Evolutionary conservation across 2,329 filamentous ascomycete genomes (phyloP).

Genomic region (Colletotrichum scovillei): DNA sequence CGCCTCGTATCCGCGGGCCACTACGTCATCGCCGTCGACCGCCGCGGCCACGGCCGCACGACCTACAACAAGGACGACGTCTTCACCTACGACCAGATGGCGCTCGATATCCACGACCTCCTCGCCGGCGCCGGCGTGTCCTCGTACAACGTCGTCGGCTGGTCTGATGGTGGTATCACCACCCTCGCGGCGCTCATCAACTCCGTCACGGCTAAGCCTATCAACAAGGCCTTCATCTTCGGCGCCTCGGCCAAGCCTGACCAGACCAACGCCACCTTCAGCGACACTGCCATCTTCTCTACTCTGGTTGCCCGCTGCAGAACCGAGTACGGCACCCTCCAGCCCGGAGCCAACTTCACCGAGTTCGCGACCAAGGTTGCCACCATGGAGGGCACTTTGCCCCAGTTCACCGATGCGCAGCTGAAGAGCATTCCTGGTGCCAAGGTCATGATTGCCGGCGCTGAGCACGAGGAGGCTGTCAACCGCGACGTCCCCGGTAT

Average conservation of each 20-base stretch:
- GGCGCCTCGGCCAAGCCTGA: slow-evolving; percentile 45
- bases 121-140: slow-evolving; percentile 44
- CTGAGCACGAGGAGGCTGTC: slow-evolving; percentile 52
- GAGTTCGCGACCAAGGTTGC: slow-evolving; percentile 49
- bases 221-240: slow-evolving; percentile 54
- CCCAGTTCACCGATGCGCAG: slow-evolving; percentile 45
- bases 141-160: slow-evolving; percentile 50
- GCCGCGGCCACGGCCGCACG: slow-evolving; percentile 54
- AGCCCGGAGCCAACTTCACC: slow-evolving; percentile 49
- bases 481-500: slow-evolving; percentile 48
- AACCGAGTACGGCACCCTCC: slow-evolving; percentile 48
- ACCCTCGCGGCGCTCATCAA: slow-evolving; percentile 50
- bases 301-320: slow-evolving; percentile 48
- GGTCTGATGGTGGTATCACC: slow-evolving; percentile 54
- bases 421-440: slow-evolving; percentile 43
- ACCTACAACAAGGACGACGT: slow-evolving; percentile 48
- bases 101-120: slow-evolving; percentile 47
- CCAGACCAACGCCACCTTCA: slow-evolving; percentile 50
- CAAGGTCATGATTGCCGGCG: slow-evolving; percentile 45
- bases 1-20: slow-evolving; percentile 45
- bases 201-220: slow-evolving; percentile 42
- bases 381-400: slow-evolving; percentile 50
- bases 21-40: slow-evolving; percentile 53
- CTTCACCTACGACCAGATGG: slow-evolving; percentile 53
- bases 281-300: slow-evolving; percentile 35